Evolutionary conservation across 2,329 filamentous ascomycete genomes (phyloP).

Genomic region (Penicillium freii): DNA sequence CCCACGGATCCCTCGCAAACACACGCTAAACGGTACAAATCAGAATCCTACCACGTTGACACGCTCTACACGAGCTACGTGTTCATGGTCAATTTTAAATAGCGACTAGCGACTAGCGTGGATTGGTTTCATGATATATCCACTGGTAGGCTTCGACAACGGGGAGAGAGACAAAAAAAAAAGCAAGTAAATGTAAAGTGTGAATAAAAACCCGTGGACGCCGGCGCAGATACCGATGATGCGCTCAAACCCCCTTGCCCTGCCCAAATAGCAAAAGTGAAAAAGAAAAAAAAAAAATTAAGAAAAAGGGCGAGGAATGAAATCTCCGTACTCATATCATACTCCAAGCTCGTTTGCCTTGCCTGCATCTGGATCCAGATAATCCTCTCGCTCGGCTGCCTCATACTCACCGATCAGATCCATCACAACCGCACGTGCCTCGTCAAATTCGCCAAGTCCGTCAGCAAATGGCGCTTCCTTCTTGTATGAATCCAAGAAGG

Average conservation of each 20-base stretch:
- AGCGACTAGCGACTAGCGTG: not conserved
- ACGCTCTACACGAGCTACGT: constrained; percentile 16
- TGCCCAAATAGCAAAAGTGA: constrained; percentile 14
- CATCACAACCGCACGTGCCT: constrained; percentile 84
- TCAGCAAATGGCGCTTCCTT: constrained; percentile 92
- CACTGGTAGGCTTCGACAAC: not conserved
- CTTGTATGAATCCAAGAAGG: constrained; percentile 94
- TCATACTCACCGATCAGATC: constrained; percentile 94
- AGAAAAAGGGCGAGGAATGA: not conserved
- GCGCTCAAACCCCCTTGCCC: constrained; percentile 23
- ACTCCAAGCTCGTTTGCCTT: constrained; percentile 39
- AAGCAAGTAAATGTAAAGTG: not conserved
- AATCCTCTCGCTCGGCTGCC: constrained; percentile 86
- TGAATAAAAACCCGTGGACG: constrained; percentile 4
- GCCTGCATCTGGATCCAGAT: constrained; percentile 71
- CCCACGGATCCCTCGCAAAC: not conserved
- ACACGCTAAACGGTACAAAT: constrained; percentile 1
- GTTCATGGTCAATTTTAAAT: constrained; percentile 12
- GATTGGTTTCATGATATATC: constrained; percentile 8
- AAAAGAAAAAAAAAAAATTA: constrained; percentile 4
- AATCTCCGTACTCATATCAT: constrained; percentile 14
- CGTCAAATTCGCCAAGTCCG: constrained; percentile 90
- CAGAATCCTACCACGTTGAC: constrained; percentile 8
- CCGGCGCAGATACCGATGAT: constrained; percentile 20
- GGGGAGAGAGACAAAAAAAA: not conserved